Evolutionary conservation across 23 red algal species (phyloP), one percentile per base, ranked within the genome.

Genomic region (Cyanidiococcus yangmingshanensis): DNA sequence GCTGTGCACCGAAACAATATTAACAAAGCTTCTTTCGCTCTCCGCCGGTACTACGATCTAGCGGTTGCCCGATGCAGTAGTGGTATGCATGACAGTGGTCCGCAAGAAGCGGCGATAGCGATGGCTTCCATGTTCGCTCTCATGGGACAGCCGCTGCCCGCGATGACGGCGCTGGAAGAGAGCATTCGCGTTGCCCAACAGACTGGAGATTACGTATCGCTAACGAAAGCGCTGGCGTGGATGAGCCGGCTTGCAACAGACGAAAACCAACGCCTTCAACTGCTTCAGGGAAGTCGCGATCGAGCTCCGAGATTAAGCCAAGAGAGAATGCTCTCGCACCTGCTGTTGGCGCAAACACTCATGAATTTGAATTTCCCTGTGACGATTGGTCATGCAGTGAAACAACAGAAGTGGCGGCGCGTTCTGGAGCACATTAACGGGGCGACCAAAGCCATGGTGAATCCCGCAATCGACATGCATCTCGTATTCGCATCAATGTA

Each of bases 11-110:
- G 32, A 12, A 12, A 29, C 16, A 32, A 35, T 29, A 12, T 35
- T 12, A 25, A 32, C n/a, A 7, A 71, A 29, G 63, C 63, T 2
- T 27, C 7, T 35, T 25, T 32, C 63, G 21, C 63, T 7, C 32
- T 71, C n/a, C 63, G 32, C 12, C 63, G 63, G 15, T 71, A 71
- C 63, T 17, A 71, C 63, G 63, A 71, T 35, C 63, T 71, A 29
- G 63, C 63, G 27, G 27, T 71, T 7, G 63, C 63, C 63, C 63
- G 63, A 25, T 32, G n/a, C 63, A 35, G 12, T 35, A 35, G n/a
- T 3, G 63, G 63, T 35, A 25, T 71, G 63, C 27, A 7, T 7
- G 21, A 35, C 7, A 71, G 63, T 29, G 63, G 63, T 30, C 63
- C 63, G 7, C 63, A 71, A 30, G 63, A 71, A 29, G 63, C 63